Conservation (phyloP, 495 filamentous ascomycete genomes). For the Aspergillus indologenus region DNA sequence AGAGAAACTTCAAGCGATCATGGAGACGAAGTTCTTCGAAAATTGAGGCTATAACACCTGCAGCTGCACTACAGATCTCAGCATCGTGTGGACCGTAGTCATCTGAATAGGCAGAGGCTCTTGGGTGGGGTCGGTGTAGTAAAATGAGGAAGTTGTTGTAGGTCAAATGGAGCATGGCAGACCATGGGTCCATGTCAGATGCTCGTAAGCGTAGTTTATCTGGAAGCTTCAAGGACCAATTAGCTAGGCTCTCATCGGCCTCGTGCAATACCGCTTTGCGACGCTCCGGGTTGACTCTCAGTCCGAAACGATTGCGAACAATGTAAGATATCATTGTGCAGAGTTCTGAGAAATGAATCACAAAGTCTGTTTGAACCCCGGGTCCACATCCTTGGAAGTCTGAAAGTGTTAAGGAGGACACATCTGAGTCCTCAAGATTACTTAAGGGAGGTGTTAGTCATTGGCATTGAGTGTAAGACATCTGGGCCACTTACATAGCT, state of each 20-base stretch:
- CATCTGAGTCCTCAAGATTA: slow-evolving; percentile 49
- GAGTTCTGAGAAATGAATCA: slow-evolving; percentile 46
- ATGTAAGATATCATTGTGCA: slow-evolving; percentile 48
- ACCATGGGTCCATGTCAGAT: slow-evolving; percentile 48
- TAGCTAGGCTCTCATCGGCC: slow-evolving; percentile 45
- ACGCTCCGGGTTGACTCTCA: slow-evolving; percentile 38
- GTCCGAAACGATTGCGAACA: slow-evolving; percentile 42
- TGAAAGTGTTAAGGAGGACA: slow-evolving; percentile 39
- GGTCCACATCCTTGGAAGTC: slow-evolving; percentile 48
- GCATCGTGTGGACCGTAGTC: slow-evolving; percentile 46
- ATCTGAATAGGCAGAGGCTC: slow-evolving; percentile 43
- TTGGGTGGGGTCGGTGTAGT: slow-evolving; percentile 47
- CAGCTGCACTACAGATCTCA: slow-evolving; percentile 46
- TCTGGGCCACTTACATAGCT: slow-evolving; percentile 37
- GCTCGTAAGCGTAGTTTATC: slow-evolving; percentile 42
- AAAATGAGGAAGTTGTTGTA: slow-evolving; percentile 53
- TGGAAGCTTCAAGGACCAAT: slow-evolving; percentile 45
- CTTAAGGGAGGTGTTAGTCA: slow-evolving; percentile 18
- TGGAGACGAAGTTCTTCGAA: slow-evolving; percentile 48
- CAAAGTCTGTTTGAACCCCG: slow-evolving; percentile 40
- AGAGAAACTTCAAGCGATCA: slow-evolving; percentile 46
- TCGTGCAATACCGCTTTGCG: slow-evolving; percentile 43
- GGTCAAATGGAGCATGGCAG: slow-evolving; percentile 47
- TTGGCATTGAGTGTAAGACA: background rate
- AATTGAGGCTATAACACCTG: slow-evolving; percentile 49